Base-by-base conservation (phyloP, 305 asterid species). In the Rubia occidens region DNA sequence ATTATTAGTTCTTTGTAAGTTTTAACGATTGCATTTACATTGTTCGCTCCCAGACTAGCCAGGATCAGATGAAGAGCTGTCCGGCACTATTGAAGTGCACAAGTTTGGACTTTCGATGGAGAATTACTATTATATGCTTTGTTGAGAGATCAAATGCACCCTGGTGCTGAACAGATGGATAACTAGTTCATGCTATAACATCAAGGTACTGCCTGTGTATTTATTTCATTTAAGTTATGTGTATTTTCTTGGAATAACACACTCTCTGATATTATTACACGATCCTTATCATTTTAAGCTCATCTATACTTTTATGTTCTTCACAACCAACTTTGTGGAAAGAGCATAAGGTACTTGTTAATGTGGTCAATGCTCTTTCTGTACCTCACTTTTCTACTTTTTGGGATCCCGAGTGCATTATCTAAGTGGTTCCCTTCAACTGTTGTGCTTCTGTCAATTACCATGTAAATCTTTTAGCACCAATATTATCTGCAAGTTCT, bases 31-130 rank as follows among this genome's bases (percentile, higher is more conserved):
- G 15, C 61, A 21, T 20, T 56, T 56, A 56, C 61, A 8, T 20
- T 32, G 49, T 11, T 67, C 32, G 26, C 40, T 10, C 20, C 55
- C 70, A 26, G 71, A 32, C 45, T 47, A 67, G 71, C 44, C 53
- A 26, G 47, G 71, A 17, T 39, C 35, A 54, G 35, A 53, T 67
- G 49, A n/a, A 18, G 58, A 53, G 51, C 18, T 53, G 13, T 37
- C 40, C 51, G 26, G 5, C 40, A 3, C 60, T 49, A 26, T 15
- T 24, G 29, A 67, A 29, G 60, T 51, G 58, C 26, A 29, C 21
- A 53, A 45, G 37, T 14, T 9, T 26, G 71, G 17, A 8, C 37
- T 14, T 45, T 14, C 10, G 6, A 66, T 24, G 55, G 42, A 17
- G 58, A 29, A 29, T 21, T 49, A 44, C 54, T 47, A 13, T 24